Base-by-base conservation (phyloP, 2,329 filamentous ascomycete genomes). In the Ampelomyces quisqualis region DNA sequence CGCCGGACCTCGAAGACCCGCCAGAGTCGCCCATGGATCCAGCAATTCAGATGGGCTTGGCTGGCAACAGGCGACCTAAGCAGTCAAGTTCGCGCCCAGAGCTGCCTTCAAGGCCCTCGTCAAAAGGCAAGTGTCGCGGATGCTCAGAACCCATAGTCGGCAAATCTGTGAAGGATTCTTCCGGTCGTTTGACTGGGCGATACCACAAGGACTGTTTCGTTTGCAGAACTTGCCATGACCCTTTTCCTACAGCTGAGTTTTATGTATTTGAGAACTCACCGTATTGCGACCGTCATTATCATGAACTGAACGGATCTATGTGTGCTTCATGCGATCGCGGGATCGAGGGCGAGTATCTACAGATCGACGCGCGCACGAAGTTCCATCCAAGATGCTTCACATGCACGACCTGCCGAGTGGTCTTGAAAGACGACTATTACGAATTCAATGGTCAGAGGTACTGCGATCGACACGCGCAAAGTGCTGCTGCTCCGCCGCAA, bases 131-230 rank as follows among this genome's bases (percentile, higher is more conserved):
- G 48, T 98, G 93, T 73, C 88, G 89, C 59, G 87, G 88, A 1
- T 98, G 93, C 67, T 76, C 80, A 3, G 74, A 85, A 31, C 73
- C 78, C 5, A 97, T 98, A 57, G 80, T 82, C 30, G 91, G 90
- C 14, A 97, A 96, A 71, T 95, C 90, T 1, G 84, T 98, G 43
- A 95, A 91, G 22, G 95, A 90, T 10, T 90, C 90, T 1, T 93
- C 96, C 57, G 93, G 93, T 11, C 84, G 90, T 17, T 75, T 98
- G 17, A 95, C 88, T 0, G 93, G 93, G 7, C 85, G 90, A 49
- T 98, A 95, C 68, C 93, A 98, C 75, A 95, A 94, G 67, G 80
- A 85, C 4, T 98, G 91, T 54, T 97, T 98, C 64, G 87, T 91
- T 8, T 98, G 93, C 76, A 80, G 82, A 4, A 90, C 86, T 1